Base-by-base conservation (phyloP, 1,139 yeast genomes). In the Torulaspora globosa region DNA sequence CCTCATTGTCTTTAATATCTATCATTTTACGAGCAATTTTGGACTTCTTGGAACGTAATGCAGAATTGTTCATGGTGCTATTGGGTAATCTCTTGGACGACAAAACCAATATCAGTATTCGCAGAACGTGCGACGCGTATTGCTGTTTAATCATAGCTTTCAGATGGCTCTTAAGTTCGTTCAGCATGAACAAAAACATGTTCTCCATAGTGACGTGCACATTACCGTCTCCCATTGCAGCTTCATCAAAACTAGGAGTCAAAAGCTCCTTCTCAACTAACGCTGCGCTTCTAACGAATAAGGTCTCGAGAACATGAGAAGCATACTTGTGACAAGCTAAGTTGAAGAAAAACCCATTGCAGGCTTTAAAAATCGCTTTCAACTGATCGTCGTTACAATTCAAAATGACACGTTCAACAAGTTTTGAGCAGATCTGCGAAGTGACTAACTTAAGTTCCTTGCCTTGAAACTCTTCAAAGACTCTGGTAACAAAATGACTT, bases 21-120 rank as follows among this genome's bases (percentile, higher is more conserved):
- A 88, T 86, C 92, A 86, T 85, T 65, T 89, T 89, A 65, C 97
- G 79, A 1, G 97, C 96, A 62, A 86, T 84, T 61, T 86, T 85
- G 28, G 95, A 84, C 63, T 80, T 87, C 60, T 88, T 88, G 35
- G 95, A 85, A 62, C 98, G 77, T 55, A 89, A 72, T 3, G 86
- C 78, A 1, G 94, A 83, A 57, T 86, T 83, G 15, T 86, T 76
- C 54, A 76, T 73, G 0, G 84, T 78, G 2, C 92, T 70, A 1
- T 92, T 81, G n/a, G 95, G 95, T 49, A 88, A 70, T 49, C 81
- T 82, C 58, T 83, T 82, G 2, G 95, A 96, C 2, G 94, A 75
- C 34, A 88, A 67, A 28, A 89, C 78, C 46, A 89, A 70, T 35
- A 92, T 69, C 12, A 87, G 59, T 28, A 89, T 69, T 63, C 97